Evolutionary conservation across 108 stramenopile species (phyloP).

Genomic region (Aurantiochytrium sp.): DNA sequence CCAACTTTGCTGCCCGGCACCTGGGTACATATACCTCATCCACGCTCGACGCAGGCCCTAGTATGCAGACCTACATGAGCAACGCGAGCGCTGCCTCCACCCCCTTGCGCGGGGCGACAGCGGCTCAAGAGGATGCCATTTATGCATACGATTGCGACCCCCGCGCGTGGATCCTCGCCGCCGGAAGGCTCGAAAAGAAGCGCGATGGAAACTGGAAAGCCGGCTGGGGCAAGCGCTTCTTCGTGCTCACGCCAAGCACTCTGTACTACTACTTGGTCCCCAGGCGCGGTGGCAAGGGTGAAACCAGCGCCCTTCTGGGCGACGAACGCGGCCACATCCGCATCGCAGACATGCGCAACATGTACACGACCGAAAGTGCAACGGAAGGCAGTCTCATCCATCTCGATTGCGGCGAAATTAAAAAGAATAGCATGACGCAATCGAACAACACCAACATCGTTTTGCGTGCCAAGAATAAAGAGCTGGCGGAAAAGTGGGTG

Average conservation of each 20-base stretch:
- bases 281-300: neutral
- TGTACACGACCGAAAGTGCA: neutral
- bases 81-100: neutral
- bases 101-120: neutral
- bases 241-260: neutral
- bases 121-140: neutral
- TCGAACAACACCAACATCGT: neutral
- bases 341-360: neutral
- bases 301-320: neutral
- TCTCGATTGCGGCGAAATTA: neutral
- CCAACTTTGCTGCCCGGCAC: neutral
- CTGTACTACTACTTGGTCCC: constrained; percentile 7
- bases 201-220: constrained; percentile 13
- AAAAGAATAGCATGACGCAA: neutral
- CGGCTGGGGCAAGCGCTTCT: constrained; percentile 16
- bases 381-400: neutral
- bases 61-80: neutral
- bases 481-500: neutral
- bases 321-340: neutral
- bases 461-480: neutral
- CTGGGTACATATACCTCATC: neutral
- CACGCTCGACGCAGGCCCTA: neutral
- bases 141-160: constrained; percentile 9
- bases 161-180: neutral
- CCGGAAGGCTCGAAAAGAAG: neutral